A percentile compares a stretch with the other conserved stretches of the same genome.
Evolutionary conservation across 2,329 filamentous ascomycete species (phyloP).

Genomic region (Xylariales sp.): DNA sequence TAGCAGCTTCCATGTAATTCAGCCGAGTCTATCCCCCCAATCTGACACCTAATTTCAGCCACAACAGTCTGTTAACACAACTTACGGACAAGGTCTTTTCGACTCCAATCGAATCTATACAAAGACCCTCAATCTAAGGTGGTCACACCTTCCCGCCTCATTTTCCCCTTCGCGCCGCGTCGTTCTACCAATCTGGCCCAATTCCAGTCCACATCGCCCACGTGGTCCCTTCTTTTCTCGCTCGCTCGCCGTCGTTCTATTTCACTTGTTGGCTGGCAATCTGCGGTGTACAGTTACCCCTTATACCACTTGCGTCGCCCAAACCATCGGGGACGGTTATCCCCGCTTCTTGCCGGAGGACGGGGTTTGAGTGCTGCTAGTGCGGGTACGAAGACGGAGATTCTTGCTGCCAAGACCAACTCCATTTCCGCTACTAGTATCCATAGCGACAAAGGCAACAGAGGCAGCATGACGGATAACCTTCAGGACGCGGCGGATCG

Average conservation of each 20-base stretch:
- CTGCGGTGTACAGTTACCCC: neutral
- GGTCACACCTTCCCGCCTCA: no score
- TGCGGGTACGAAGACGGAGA: neutral
- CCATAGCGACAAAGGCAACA: neutral
- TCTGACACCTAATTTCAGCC: neutral
- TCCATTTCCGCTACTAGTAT: neutral
- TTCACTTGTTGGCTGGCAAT: neutral
- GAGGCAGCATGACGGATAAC: conserved; percentile 25
- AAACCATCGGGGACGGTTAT: neutral
- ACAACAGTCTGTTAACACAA: neutral
- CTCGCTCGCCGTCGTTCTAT: neutral
- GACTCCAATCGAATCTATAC: neutral
- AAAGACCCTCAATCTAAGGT: no score
- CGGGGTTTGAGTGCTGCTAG: neutral
- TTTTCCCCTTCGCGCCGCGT: neutral
- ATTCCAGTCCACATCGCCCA: neutral
- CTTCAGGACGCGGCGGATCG: conserved; percentile 27
- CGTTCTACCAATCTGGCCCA: neutral
- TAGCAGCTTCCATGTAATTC: conserved; percentile 1
- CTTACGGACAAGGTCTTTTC: neutral
- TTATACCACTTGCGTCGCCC: neutral
- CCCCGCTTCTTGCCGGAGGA: neutral
- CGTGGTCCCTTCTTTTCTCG: neutral
- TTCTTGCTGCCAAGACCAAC: neutral
- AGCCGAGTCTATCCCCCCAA: neutral